These are phyloP conservation scores for Hevea brasiliensis DNA, from an alignment of 345 rosid species.

Conservation along the genomic window DNA sequence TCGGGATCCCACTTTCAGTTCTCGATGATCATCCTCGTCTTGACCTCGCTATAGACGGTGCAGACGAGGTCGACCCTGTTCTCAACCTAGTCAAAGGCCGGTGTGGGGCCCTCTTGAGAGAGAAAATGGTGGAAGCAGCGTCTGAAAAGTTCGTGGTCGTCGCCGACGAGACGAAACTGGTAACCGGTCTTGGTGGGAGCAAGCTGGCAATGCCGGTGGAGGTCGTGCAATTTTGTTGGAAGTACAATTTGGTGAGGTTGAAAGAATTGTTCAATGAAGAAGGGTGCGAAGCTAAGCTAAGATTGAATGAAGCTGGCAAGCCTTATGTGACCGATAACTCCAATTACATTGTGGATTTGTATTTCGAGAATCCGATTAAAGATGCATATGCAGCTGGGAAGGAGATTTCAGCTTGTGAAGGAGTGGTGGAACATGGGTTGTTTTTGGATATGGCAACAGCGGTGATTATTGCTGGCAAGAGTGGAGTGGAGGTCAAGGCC, in stretches of 20 bases:
- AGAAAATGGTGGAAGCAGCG: slow-evolving; percentile 97
- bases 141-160: slow-evolving; percentile 83
- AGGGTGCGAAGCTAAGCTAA: slow-evolving; percentile 74
- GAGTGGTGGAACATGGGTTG: slow-evolving; percentile 96
- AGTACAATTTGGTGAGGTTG: slow-evolving; percentile 70
- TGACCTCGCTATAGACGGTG: slow-evolving; percentile 98
- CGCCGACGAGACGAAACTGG: slow-evolving; percentile 86
- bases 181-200: slow-evolving; percentile 87
- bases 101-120: slow-evolving; percentile 88
- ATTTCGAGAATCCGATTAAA: slow-evolving; percentile 70
- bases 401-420: slow-evolving; percentile 73
- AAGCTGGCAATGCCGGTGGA: slow-evolving; percentile 97
- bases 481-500: slow-evolving; percentile 72
- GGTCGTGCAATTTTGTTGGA: slow-evolving; percentile 96
- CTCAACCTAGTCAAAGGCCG: slow-evolving; percentile 94
- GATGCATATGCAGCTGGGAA: slow-evolving; percentile 75
- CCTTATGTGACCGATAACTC: slow-evolving; percentile 88
- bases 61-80: slow-evolving; percentile 93
- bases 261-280: slow-evolving; percentile 67
- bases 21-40: slow-evolving; percentile 69
- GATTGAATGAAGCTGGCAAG: slow-evolving; percentile 56
- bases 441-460: slow-evolving; percentile 92
- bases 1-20: slow-evolving; percentile 73
- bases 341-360: slow-evolving; percentile 89
- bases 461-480: slow-evolving; percentile 82